phyloP scores from a whole-genome alignment of 148 eudicot species.

The Spergularia bocconei region DNA sequence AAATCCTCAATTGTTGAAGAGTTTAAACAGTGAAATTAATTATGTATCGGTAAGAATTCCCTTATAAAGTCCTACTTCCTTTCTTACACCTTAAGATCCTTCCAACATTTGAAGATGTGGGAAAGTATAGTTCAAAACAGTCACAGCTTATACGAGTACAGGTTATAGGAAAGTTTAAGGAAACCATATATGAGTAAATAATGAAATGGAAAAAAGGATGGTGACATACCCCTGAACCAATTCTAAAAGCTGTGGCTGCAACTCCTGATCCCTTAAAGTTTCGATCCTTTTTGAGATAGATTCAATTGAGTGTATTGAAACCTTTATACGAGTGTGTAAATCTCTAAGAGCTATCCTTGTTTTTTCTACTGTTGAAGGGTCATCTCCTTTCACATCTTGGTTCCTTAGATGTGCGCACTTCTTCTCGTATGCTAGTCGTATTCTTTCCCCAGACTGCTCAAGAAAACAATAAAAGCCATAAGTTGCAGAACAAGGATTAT shows the following conservation, averaged over 20 bases:
- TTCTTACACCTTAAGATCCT: background rate
- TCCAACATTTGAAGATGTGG: background rate
- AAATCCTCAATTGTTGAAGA: background rate
- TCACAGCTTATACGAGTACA: background rate
- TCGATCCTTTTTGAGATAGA: slow-evolving; percentile 89
- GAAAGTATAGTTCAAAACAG: background rate
- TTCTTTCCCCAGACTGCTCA: slow-evolving; percentile 72
- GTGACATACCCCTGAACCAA: slow-evolving; percentile 74
- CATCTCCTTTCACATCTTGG: slow-evolving; percentile 83
- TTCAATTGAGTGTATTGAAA: slow-evolving; percentile 92
- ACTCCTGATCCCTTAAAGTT: slow-evolving; percentile 79
- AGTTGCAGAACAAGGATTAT: background rate
- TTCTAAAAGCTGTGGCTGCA: slow-evolving; percentile 86
- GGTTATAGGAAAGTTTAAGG: background rate
- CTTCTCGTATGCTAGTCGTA: slow-evolving; percentile 84
- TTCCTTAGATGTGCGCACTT: slow-evolving; percentile 70
- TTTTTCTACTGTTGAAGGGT: slow-evolving; percentile 66
- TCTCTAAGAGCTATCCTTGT: slow-evolving; percentile 73
- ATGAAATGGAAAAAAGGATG: background rate
- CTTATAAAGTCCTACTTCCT: background rate
- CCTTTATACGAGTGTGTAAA: slow-evolving; percentile 84
- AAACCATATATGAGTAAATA: background rate
- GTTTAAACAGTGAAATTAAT: background rate
- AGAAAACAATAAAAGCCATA: slow-evolving; percentile 7
- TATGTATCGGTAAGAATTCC: too few species aligned